Base-by-base conservation (phyloP, 768 basidiomycete genomes). In the Trichaptum fuscoviolaceum region DNA sequence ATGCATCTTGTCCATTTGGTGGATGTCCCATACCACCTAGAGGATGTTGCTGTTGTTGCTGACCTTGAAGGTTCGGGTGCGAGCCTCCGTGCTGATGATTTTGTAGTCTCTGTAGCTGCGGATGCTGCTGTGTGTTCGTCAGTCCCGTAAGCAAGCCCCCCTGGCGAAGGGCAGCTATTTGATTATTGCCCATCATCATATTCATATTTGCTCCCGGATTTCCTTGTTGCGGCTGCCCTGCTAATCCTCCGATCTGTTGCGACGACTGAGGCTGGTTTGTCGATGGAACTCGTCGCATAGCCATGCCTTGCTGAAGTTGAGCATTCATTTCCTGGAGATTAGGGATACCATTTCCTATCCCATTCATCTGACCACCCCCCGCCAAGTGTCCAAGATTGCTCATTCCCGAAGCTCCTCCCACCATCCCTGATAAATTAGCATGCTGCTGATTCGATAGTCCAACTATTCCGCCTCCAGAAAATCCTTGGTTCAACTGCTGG, bases 401-500 rank as follows among this genome's bases (percentile, higher is more conserved):
- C 66, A 82, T 66, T 26, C 62, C 63, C 18, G 58, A 58, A 5
- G 86, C 30, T 6, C 42, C 42, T 15, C 42, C 42, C 20, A 15
- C 15, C 42, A 52, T 52, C 20, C 42, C 42, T 12, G 42, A 52
- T 6, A 52, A 12, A 52, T 52, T 4, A 15, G 42, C 42, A 52
- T 52, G 81, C 63, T 81, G 75, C 71, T 80, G 77, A 63, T 74
- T 76, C 68, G 75, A 76, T 63, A 74, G 63, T 9, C 73, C 74
- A 63, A 69, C 71, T 70, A 81, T 76, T 63, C 70, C 71, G 67
- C 71, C 68, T 58, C 70, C 63, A 18, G 74, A 68, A 52, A 75
- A 66, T 23, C 71, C 71, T 73, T 79, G 78, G 34, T 75, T 72
- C 57, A 72, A 70, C 69, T 79, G 81, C 66, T 71, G 74, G 58